Conservation (phyloP, 129 eudicot species). For the Oenanthe sinensis region DNA sequence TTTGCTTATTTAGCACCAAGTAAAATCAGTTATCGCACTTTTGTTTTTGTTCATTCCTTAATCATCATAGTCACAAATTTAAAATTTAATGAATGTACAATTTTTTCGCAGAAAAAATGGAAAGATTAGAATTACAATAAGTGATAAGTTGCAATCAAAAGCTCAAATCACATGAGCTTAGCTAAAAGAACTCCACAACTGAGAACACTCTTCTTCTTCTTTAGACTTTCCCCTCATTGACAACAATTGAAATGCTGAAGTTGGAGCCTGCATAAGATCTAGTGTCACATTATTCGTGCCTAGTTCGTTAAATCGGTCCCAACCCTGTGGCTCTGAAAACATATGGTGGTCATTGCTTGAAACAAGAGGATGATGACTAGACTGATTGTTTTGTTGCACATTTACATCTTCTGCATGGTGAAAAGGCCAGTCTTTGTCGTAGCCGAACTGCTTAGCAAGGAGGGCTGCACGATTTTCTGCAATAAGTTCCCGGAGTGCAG, state of each 20-base stretch:
- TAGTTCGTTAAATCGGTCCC: constrained; percentile 2
- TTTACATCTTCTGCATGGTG: constrained; percentile 4
- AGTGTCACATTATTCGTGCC: constrained; percentile 3
- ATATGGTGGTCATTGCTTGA: constrained; percentile 20
- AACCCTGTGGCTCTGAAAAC: constrained; percentile 15
- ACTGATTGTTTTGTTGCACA: constrained; percentile 7
- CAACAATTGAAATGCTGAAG: constrained; percentile 19
- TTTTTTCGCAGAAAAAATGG: not conserved
- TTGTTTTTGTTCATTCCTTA: not conserved
- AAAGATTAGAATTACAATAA: not conserved
- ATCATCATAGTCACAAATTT: not conserved
- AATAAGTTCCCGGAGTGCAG: constrained; percentile 51
- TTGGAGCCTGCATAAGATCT: constrained; percentile 28
- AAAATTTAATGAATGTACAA: not conserved
- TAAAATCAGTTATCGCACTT: too few relatives aligned
- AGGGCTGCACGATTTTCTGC: constrained; percentile 49
- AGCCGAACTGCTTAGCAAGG: constrained; percentile 14
- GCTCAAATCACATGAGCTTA: constrained; percentile 1
- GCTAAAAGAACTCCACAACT: constrained; percentile 23
- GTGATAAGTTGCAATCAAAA: not conserved
- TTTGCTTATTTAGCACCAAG: too few relatives aligned
- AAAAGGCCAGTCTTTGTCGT: constrained; percentile 11
- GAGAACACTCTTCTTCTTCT: constrained; percentile 24
- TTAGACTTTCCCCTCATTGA: constrained; percentile 8
- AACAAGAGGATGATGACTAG: not conserved